A percentile compares a stretch with the other conserved stretches of the same genome.
These are phyloP conservation scores for Saturnispora zaruensis DNA, from an alignment of 805 yeast species.

Conservation along the genomic window DNA sequence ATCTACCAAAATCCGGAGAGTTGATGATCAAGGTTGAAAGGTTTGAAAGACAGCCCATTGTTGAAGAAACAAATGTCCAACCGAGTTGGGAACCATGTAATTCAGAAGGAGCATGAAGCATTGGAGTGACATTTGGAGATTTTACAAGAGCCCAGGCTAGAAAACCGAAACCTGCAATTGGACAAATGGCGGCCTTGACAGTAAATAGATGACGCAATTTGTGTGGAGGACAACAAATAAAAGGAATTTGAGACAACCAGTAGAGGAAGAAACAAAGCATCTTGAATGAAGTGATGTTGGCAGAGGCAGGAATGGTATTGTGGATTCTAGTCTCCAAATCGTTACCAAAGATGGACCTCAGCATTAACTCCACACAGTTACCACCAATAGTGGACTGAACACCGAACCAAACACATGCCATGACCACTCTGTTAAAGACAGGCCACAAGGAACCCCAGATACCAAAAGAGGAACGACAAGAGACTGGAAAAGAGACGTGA, in stretches of 20 bases:
- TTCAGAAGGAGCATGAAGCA: constrained; percentile 13
- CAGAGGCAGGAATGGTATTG: constrained; percentile 32
- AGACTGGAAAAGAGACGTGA: constrained; percentile 43
- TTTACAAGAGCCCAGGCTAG: constrained; percentile 26
- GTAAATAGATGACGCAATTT: constrained; percentile 24
- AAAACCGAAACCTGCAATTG: constrained; percentile 7
- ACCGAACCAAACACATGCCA: constrained; percentile 40
- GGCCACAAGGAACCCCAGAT: constrained; percentile 37
- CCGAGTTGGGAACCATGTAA: constrained; percentile 11
- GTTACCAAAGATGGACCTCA: constrained; percentile 29
- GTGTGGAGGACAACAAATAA: constrained; percentile 38
- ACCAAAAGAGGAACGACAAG: constrained; percentile 39
- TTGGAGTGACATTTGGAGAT: constrained; percentile 27
- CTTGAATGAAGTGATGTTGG: constrained; percentile 34
- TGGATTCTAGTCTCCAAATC: constrained; percentile 20
- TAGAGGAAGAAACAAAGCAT: constrained; percentile 37
- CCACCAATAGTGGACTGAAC: constrained; percentile 42
- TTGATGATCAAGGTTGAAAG: constrained; percentile 24
- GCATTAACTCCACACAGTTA: constrained; percentile 31
- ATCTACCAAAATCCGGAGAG: constrained; percentile 25
- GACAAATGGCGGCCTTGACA: constrained; percentile 21
- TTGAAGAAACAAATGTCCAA: constrained; percentile 14
- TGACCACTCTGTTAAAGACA: constrained; percentile 35
- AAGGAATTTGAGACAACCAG: constrained; percentile 35
- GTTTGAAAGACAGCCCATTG: constrained; percentile 21